Evolutionary conservation across 1,139 yeast species (phyloP).

Genomic region (Protomyces lactucae-debilis): DNA sequence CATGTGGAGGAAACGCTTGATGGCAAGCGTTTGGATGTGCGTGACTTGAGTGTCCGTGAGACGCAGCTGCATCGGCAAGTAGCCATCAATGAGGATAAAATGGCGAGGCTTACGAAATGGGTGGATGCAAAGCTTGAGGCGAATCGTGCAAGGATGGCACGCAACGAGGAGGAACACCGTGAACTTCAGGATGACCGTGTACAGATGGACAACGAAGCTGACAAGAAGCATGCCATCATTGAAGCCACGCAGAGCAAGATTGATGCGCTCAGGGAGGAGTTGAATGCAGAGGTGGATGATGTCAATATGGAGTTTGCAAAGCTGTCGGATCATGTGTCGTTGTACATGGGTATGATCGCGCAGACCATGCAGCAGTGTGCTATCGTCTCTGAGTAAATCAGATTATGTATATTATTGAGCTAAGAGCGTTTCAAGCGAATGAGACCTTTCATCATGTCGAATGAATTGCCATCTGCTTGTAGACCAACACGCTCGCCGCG

Average conservation of each 20-base stretch:
- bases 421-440: conserved; percentile 46
- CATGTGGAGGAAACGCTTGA: conserved; percentile 49
- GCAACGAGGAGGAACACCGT: conserved; percentile 48
- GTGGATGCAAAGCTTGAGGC: conserved; percentile 48
- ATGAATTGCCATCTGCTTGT: conserved; percentile 97
- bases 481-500: conserved; percentile 55
- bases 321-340: conserved; percentile 51
- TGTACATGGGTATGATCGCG: conserved; percentile 50
- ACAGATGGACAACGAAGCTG: conserved; percentile 51
- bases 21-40: conserved; percentile 45
- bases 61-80: conserved; percentile 48
- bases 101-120: conserved; percentile 48
- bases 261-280: conserved; percentile 44
- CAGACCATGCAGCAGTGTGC: conserved; percentile 38
- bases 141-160: conserved; percentile 47
- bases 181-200: conserved; percentile 51
- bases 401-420: conserved; percentile 7
- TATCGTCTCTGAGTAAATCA: not conserved
- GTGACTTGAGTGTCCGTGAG: conserved; percentile 47
- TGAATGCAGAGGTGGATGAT: conserved; percentile 53
- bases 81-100: conserved; percentile 52
- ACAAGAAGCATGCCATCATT: conserved; percentile 48
- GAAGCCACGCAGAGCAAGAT: conserved; percentile 46
- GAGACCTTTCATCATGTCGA: conserved; percentile 88
- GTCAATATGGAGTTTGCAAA: conserved; percentile 53